phyloP scores from a whole-genome alignment of 1,284 basidiomycete species.

The Cystobasidium sp. region DNA sequence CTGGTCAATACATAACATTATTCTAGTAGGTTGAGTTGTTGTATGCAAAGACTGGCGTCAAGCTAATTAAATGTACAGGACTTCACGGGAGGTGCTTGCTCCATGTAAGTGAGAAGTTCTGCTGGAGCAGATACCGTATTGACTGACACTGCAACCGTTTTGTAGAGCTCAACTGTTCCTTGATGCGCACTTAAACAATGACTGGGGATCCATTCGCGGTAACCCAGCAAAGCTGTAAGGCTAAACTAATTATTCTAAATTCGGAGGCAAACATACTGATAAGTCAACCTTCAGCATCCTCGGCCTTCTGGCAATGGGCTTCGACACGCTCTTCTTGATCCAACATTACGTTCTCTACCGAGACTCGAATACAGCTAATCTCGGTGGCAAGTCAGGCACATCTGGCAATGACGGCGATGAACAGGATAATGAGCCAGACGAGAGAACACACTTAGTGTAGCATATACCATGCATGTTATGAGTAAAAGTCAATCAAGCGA shows the following conservation, averaged over 20 bases:
- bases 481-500: neutral
- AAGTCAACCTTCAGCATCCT: conserved; percentile 53
- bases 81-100: conserved; percentile 37
- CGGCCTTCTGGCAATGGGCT: conserved; percentile 55
- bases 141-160: neutral
- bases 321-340: conserved; percentile 56
- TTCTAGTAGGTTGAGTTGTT: conserved; percentile 49
- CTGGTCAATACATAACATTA: conserved; percentile 58
- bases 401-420: neutral
- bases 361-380: conserved; percentile 4
- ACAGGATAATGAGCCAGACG: conserved; percentile 8
- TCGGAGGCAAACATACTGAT: neutral
- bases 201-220: conserved; percentile 54
- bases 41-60: neutral
- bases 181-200: conserved; percentile 52
- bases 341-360: conserved; percentile 58
- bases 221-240: conserved; percentile 55
- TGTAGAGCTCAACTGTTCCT: conserved; percentile 52
- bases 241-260: neutral
- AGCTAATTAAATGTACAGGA: conserved; percentile 8
- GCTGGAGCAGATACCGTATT: neutral
- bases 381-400: neutral
- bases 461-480: neutral
- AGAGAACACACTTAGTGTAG: conserved; percentile 21
- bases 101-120: conserved; percentile 11